Conservation (phyloP, 495 filamentous ascomycete genomes). For the Penicillium tannophilum region DNA sequence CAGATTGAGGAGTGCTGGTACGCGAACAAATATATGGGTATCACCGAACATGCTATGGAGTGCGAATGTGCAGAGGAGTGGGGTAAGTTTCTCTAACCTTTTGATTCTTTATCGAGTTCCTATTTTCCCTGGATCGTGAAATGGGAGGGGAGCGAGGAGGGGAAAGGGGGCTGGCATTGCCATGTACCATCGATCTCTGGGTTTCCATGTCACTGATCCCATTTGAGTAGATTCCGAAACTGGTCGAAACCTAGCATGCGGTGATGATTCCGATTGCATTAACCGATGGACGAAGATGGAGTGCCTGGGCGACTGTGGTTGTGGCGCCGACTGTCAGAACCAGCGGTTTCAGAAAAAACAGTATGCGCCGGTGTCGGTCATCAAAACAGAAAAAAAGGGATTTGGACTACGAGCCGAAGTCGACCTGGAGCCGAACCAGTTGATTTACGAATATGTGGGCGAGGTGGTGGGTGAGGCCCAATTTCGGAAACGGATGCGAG, state of each 20-base stretch:
- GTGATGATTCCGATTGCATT: conserved; percentile 97
- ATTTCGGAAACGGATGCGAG: conserved; percentile 84
- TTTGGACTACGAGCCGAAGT: conserved; percentile 84
- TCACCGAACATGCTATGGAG: conserved; percentile 89
- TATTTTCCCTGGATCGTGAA: neutral
- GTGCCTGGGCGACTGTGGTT: conserved; percentile 83
- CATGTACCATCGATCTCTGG: neutral
- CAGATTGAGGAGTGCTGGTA: conserved; percentile 83
- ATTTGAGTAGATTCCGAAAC: conserved; percentile 58
- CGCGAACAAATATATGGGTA: conserved; percentile 83
- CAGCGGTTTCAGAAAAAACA: conserved; percentile 91
- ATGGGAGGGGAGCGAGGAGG: neutral
- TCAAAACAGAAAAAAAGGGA: conserved; percentile 97
- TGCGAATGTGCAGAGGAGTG: conserved; percentile 96
- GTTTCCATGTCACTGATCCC: neutral
- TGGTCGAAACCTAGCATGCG: conserved; percentile 79
- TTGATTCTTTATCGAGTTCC: neutral
- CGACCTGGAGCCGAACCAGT: conserved; percentile 76
- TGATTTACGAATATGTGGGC: conserved; percentile 98
- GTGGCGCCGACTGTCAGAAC: conserved; percentile 86
- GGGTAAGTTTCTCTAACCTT: conserved; percentile 65
- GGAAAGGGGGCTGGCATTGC: neutral
- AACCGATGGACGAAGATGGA: conserved; percentile 98
- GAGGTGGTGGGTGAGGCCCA: conserved; percentile 93
- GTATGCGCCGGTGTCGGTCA: conserved; percentile 89